These are phyloP conservation scores for Psilocybe azurescens DNA, from an alignment of 768 basidiomycete species.

Conservation along the genomic window DNA sequence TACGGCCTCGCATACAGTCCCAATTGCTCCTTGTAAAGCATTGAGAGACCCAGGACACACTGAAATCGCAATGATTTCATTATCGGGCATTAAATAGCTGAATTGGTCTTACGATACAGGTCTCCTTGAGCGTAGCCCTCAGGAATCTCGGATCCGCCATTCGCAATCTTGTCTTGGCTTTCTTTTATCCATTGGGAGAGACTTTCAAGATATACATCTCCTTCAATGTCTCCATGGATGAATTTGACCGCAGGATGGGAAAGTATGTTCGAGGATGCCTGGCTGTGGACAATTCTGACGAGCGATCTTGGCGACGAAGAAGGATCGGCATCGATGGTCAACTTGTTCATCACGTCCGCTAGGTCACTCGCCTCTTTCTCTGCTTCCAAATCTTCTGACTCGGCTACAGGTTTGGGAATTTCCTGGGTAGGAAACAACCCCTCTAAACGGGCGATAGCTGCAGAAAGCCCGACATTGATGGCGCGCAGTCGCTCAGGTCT, in stretches of 20 bases:
- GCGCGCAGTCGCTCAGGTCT: constrained; percentile 89
- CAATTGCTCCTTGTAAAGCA: constrained; percentile 83
- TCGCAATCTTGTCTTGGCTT: constrained; percentile 63
- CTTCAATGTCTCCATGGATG: constrained; percentile 72
- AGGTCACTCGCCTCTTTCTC: constrained; percentile 27
- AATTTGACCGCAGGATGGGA: constrained; percentile 72
- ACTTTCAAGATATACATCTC: constrained; percentile 69
- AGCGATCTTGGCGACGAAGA: constrained; percentile 25
- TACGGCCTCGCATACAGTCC: constrained; percentile 88
- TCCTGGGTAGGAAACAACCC: constrained; percentile 25
- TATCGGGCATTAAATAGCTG: not conserved
- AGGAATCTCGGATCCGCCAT: constrained; percentile 79
- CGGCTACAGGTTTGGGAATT: not conserved
- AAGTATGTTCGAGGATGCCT: constrained; percentile 58
- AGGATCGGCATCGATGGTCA: constrained; percentile 26
- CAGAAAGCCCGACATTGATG: constrained; percentile 81
- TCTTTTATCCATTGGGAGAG: constrained; percentile 63
- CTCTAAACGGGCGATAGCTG: constrained; percentile 78
- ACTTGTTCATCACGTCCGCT: constrained; percentile 30
- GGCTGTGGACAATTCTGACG: constrained; percentile 56
- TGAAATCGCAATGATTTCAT: constrained; percentile 29
- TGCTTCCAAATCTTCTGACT: not conserved
- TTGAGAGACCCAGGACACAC: constrained; percentile 80
- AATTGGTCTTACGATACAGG: constrained; percentile 69
- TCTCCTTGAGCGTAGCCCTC: constrained; percentile 75